Percentiles rank a stretch among this genome's conserved stretches.
These are phyloP conservation scores for Luffa acutangula DNA, from an alignment of 306 rosid species.

Conservation along the genomic window DNA sequence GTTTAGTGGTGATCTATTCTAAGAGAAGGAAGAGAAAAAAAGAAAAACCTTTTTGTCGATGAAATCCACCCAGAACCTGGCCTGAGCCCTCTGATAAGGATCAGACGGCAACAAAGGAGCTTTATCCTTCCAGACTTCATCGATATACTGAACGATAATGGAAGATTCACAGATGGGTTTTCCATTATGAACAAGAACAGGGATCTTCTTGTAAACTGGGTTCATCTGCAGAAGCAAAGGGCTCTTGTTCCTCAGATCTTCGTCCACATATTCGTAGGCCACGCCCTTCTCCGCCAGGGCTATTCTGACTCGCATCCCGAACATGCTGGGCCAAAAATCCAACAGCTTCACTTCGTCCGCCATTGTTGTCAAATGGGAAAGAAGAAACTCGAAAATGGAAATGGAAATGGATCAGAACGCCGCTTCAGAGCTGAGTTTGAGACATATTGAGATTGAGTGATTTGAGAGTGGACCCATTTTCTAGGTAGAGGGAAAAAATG, in stretches of 20 bases:
- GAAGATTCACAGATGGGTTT: constrained; percentile 34
- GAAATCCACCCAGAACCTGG: constrained; percentile 29
- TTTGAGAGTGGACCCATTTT: too few species aligned
- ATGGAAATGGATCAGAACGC: too few species aligned
- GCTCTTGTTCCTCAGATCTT: constrained; percentile 25
- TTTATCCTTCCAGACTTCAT: constrained; percentile 22
- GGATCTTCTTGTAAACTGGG: constrained; percentile 40
- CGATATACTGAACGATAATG: constrained; percentile 25
- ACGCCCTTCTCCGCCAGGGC: constrained; percentile 27
- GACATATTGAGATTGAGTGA: too few species aligned
- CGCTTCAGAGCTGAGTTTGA: too few species aligned
- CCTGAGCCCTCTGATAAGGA: constrained; percentile 28
- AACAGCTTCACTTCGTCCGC: constrained; percentile 17
- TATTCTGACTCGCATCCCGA: constrained; percentile 20
- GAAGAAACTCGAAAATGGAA: neutral
- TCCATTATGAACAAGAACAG: constrained; percentile 43
- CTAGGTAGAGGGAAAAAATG: too few species aligned
- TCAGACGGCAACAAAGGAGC: constrained; percentile 23
- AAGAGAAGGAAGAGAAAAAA: neutral
- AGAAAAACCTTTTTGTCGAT: constrained; percentile 19
- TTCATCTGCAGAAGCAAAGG: constrained; percentile 34
- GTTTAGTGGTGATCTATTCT: too few species aligned
- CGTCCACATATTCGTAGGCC: constrained; percentile 19
- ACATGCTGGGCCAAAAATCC: constrained; percentile 23
- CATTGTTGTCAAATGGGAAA: neutral